Conservation (phyloP, 1,284 basidiomycete genomes). For the Austropuccinia psidii region DNA sequence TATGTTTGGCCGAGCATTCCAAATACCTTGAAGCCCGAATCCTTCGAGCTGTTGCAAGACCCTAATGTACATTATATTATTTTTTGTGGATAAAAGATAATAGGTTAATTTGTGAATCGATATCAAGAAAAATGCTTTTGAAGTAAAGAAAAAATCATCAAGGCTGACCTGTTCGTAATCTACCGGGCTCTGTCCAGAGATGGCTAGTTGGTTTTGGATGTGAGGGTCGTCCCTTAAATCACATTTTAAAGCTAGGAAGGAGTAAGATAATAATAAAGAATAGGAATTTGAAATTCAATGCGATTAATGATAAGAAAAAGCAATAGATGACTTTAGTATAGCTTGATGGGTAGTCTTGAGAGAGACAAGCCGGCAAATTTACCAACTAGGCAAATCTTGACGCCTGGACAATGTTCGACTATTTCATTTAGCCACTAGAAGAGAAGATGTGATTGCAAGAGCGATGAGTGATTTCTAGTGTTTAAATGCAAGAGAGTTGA, state of each 20-base stretch:
- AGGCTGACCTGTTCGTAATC: slow-evolving; percentile 65
- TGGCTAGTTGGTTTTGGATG: slow-evolving; percentile 61
- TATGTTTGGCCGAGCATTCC: slow-evolving; percentile 96
- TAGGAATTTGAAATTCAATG: background rate
- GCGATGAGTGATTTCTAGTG: background rate
- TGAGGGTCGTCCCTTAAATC: slow-evolving; percentile 74
- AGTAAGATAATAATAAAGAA: background rate
- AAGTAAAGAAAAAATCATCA: background rate
- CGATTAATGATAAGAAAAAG: background rate
- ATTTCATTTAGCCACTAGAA: slow-evolving; percentile 49
- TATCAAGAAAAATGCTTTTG: too few species aligned
- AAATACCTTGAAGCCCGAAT: slow-evolving; percentile 87
- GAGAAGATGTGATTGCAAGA: background rate
- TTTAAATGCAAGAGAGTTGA: background rate
- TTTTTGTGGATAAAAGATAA: background rate
- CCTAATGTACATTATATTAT: slow-evolving; percentile 46
- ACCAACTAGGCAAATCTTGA: slow-evolving; percentile 59
- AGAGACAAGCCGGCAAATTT: slow-evolving; percentile 39
- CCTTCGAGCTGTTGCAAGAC: slow-evolving; percentile 72
- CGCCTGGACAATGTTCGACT: slow-evolving; percentile 78
- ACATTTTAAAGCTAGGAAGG: slow-evolving; percentile 71
- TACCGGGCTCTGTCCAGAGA: slow-evolving; percentile 62
- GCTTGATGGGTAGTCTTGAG: background rate
- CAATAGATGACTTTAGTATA: background rate
- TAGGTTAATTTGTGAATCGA: background rate